Percentiles rank a stretch among this genome's conserved stretches.
Evolutionary conservation across 192 early-diverging fungal genomes (phyloP).

Genomic region (Backusella parvicylindrica): DNA sequence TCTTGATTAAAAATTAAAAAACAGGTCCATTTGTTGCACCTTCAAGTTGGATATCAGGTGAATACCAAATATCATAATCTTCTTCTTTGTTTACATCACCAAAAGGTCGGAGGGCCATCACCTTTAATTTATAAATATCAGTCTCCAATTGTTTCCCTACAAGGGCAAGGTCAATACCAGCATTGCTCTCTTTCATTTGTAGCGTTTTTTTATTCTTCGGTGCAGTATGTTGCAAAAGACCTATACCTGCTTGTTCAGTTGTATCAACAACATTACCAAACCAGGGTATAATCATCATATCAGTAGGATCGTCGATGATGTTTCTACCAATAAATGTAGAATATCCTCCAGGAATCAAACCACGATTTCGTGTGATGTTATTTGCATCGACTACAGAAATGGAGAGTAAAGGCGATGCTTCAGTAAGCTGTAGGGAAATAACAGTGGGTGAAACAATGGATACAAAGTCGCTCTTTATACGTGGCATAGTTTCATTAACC

Average conservation of each 20-base stretch:
- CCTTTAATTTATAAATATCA: slow-evolving; percentile 31
- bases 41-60: slow-evolving; percentile 18
- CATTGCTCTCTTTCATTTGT: neutral
- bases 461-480: neutral
- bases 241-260: slow-evolving; percentile 8
- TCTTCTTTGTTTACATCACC: slow-evolving; percentile 27
- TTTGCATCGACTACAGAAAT: slow-evolving; percentile 15
- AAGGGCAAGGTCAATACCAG: neutral
- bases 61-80: slow-evolving; percentile 42
- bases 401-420: slow-evolving; percentile 5
- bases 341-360: slow-evolving; percentile 19
- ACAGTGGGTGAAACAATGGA: neutral
- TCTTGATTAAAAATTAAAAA: neutral
- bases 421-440: slow-evolving; percentile 12
- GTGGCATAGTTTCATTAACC: slow-evolving; percentile 22
- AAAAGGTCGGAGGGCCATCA: slow-evolving; percentile 38
- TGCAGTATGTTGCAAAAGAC: neutral
- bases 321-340: slow-evolving; percentile 20
- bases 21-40: neutral
- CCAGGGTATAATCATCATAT: slow-evolving; percentile 19
- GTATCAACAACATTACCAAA: slow-evolving; percentile 14
- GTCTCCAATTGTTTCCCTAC: neutral
- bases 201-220: neutral
- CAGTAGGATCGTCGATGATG: neutral
- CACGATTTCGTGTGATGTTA: neutral